Percentiles rank a stretch among this genome's conserved stretches.
These are phyloP conservation scores for Sergeia podlipaevii DNA, from an alignment of 208 protist genomes.

Conservation along the genomic window DNA sequence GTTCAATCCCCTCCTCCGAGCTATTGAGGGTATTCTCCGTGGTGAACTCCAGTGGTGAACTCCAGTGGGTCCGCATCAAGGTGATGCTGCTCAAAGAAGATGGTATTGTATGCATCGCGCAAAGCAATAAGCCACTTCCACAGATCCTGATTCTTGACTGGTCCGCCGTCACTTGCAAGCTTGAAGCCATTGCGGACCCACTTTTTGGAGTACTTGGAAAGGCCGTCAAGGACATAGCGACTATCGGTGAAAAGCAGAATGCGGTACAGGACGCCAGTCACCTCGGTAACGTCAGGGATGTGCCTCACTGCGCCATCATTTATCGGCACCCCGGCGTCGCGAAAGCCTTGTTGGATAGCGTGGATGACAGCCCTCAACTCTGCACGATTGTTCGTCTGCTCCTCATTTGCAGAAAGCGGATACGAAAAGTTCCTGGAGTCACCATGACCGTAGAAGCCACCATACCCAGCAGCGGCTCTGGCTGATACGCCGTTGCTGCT, in stretches of 20 bases:
- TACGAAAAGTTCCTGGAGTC: constrained; percentile 68
- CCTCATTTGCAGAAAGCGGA: constrained; percentile 39
- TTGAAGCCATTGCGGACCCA: constrained; percentile 62
- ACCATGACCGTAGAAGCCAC: constrained; percentile 66
- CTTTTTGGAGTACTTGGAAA: constrained; percentile 36
- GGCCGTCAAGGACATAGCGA: constrained; percentile 66
- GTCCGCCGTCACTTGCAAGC: constrained; percentile 18
- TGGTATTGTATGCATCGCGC: constrained; percentile 4
- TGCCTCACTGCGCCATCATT: not conserved
- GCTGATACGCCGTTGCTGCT: constrained; percentile 45
- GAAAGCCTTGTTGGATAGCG: constrained; percentile 44
- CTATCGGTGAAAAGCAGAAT: constrained; percentile 78
- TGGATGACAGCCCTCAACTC: constrained; percentile 79
- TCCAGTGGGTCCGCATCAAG: no score
- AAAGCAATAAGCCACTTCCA: constrained; percentile 17
- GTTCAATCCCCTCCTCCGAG: constrained; percentile 28
- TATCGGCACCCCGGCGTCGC: constrained; percentile 15
- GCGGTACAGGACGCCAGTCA: constrained; percentile 11
- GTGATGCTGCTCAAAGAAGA: not conserved
- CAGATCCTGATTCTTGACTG: constrained; percentile 25
- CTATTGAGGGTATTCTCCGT: constrained; percentile 26
- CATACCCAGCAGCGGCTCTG: constrained; percentile 62
- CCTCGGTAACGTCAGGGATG: not conserved
- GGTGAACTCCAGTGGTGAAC: constrained; percentile 1
- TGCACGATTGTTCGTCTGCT: constrained; percentile 84